phyloP scores from a whole-genome alignment of 208 protist genomes.

The Balamuthia mandrillaris region DNA sequence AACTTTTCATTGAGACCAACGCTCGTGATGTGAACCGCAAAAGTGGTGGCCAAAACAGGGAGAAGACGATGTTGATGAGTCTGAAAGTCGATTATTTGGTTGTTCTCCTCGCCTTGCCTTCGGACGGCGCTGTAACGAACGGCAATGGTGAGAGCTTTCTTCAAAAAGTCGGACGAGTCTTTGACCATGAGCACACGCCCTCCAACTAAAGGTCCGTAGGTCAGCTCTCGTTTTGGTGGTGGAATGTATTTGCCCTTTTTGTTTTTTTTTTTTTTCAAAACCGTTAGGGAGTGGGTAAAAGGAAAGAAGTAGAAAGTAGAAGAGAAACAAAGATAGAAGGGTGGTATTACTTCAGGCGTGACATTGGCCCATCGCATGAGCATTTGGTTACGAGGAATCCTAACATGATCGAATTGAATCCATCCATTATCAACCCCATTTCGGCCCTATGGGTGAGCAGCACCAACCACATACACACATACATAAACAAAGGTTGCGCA shows the following conservation, averaged over 20 bases:
- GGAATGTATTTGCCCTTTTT: not conserved
- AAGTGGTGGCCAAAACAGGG: not conserved
- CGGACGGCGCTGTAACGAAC: constrained; percentile 57
- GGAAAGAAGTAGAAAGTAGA: too few relatives aligned
- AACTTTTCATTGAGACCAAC: not conserved
- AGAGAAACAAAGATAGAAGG: too few relatives aligned
- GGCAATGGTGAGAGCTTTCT: constrained; percentile 29
- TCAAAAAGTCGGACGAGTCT: not conserved
- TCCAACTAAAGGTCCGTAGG: not conserved
- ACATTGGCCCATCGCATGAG: constrained; percentile 42
- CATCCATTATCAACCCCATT: constrained; percentile 64
- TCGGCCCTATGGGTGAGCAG: not conserved
- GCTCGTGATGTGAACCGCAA: not conserved
- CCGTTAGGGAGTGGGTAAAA: too few relatives aligned
- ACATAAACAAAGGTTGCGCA: not conserved
- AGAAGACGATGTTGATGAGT: not conserved
- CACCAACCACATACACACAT: not conserved
- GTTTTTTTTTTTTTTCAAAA: too few relatives aligned
- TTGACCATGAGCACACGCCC: too few relatives aligned
- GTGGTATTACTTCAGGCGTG: not conserved
- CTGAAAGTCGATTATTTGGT: not conserved
- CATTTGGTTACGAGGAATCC: constrained; percentile 47
- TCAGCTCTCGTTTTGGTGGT: not conserved
- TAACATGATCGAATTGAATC: constrained; percentile 46
- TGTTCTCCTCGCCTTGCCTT: constrained; percentile 47